phyloP scores from a whole-genome alignment of 2,329 filamentous ascomycete genomes.

The Hortaea sp. region DNA sequence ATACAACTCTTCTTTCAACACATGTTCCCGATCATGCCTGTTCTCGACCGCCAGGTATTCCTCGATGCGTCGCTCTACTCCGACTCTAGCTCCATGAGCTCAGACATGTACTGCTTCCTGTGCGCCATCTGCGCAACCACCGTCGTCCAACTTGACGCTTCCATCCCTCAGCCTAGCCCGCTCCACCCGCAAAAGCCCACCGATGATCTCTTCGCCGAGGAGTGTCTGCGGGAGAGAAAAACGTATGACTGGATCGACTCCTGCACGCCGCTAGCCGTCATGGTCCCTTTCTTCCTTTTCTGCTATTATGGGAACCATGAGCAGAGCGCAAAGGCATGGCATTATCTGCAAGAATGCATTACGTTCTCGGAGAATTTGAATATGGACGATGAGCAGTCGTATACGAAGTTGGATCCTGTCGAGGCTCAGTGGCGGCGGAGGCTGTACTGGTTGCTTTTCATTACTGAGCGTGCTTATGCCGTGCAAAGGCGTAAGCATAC shows the following conservation, averaged over 20 bases:
- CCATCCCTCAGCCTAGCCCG: constrained; percentile 18
- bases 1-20: constrained; percentile 26
- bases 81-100: constrained; percentile 12
- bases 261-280: constrained; percentile 19
- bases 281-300: constrained; percentile 29
- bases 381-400: constrained; percentile 24
- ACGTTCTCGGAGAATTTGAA: constrained; percentile 24
- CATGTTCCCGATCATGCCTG: constrained; percentile 28
- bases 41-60: constrained; percentile 23
- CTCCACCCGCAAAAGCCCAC: constrained; percentile 14
- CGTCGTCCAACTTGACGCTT: constrained; percentile 25
- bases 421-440: constrained; percentile 26
- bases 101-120: constrained; percentile 23
- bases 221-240: constrained; percentile 23
- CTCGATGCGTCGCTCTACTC: constrained; percentile 19
- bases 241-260: constrained; percentile 23
- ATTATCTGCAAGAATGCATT: constrained; percentile 26
- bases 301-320: constrained; percentile 27
- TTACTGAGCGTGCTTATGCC: constrained; percentile 28
- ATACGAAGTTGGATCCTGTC: constrained; percentile 20
- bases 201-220: constrained; percentile 24
- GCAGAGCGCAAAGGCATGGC: constrained; percentile 23
- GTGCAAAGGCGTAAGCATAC: constrained; percentile 26
- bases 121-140: constrained; percentile 25
- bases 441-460: constrained; percentile 28